Conservation (phyloP, 2,329 filamentous ascomycete species). For the Stemphylium vesicarium region DNA sequence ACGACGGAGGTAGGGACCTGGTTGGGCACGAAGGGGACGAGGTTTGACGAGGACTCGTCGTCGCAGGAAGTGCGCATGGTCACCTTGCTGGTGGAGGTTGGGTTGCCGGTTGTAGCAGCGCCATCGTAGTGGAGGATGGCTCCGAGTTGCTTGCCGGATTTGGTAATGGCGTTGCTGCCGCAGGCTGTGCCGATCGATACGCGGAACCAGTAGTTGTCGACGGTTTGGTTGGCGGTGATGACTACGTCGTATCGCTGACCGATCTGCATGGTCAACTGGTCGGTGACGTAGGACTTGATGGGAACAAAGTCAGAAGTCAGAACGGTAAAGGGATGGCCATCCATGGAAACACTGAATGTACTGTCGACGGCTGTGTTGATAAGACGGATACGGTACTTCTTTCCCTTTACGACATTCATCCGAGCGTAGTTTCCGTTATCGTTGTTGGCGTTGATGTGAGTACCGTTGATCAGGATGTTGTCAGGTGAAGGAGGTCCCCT, state of each 20-base stretch:
- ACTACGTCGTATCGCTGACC: conserved; percentile 57
- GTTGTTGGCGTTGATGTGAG: conserved; percentile 54
- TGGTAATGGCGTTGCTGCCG: conserved; percentile 34
- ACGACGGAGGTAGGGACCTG: conserved; percentile 47
- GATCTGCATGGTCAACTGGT: conserved; percentile 38
- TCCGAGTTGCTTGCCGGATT: conserved; percentile 43
- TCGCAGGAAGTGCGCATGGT: conserved; percentile 45
- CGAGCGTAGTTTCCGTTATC: conserved; percentile 46
- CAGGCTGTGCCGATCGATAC: conserved; percentile 47
- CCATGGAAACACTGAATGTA: conserved; percentile 43
- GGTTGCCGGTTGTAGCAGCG: conserved; percentile 39
- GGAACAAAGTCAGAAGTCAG: conserved; percentile 54
- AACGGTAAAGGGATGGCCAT: conserved; percentile 52
- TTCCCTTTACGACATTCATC: conserved; percentile 53
- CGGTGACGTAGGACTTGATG: conserved; percentile 47
- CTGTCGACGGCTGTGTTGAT: conserved; percentile 59
- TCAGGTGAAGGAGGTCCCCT: conserved; percentile 52
- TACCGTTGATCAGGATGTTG: conserved; percentile 60
- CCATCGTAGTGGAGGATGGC: conserved; percentile 51
- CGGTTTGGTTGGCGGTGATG: conserved; percentile 53
- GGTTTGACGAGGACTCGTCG: conserved; percentile 43
- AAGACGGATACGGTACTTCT: conserved; percentile 64
- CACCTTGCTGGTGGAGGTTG: conserved; percentile 42
- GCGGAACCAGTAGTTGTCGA: conserved; percentile 56
- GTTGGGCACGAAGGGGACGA: conserved; percentile 51